Base-by-base conservation (phyloP, 345 rosid species). In the Salix suchowensis region DNA sequence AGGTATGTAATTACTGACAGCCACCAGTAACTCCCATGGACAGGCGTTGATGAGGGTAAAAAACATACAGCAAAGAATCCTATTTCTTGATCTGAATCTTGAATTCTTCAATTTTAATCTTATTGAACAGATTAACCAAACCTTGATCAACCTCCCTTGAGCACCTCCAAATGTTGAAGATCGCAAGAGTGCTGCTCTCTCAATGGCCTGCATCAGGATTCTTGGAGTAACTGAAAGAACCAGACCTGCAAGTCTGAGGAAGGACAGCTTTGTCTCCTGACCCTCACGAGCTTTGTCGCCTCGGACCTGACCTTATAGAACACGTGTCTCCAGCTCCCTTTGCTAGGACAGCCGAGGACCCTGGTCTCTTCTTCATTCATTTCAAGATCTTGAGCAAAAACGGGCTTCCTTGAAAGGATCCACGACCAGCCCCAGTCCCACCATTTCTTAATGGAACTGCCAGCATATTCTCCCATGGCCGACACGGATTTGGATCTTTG, bases 351-450 rank as follows among this genome's bases (percentile, higher is more conserved):
- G 1, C 93, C 97, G 8, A 93, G 86, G 8, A 80, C 65, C 60
- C 68, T 85, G 4, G 91, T 85, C 78, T 91, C 97, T 37, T 90
- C 97, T 76, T 89, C 92, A 79, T 91, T 90, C 85, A 91, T 84
- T 76, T 94, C 97, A 46, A 92, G 97, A 86, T 94, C 98, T 72
- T 86, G 70, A 1, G 92, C 94, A 74, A 94, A 91, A 0, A 80
- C 36, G 2, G 95, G 95, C 71, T 89, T 94, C 74, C 87, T 84
- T 9, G 97, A 88, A 19, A 95, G 84, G 82, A 95, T 82, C 97
- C 97, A 92, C n/a, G 92, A 82, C 88, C 97, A 88, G 39, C 92
- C 86, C 95, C 91, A 90, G 67, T 87, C 88, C 97, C 97, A 92
- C 94, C 98, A 95, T 72, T 86, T 86, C 78, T 87, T 83, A 21